These are phyloP conservation scores for Trichoderma citrinoviride DNA, from an alignment of 2,329 filamentous ascomycete genomes.

Conservation along the genomic window DNA sequence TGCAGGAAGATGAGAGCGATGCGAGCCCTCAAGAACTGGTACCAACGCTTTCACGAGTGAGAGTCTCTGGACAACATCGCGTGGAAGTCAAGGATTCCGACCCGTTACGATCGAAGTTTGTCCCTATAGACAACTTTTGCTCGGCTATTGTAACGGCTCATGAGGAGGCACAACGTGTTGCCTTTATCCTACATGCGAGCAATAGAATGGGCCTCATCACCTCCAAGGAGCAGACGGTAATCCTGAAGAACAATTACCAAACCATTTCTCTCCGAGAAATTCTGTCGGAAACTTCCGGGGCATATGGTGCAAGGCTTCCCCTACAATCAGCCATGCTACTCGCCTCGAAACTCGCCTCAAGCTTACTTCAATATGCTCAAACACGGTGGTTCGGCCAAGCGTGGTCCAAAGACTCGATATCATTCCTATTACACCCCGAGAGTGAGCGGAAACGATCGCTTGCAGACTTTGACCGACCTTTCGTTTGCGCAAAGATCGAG, in stretches of 20 bases:
- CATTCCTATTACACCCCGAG: not conserved
- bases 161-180: not conserved
- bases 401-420: conserved; percentile 14
- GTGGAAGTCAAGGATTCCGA: not conserved
- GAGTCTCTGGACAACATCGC: not conserved
- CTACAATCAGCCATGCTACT: conserved; percentile 12
- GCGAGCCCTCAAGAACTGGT: not conserved
- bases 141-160: not conserved
- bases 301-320: not conserved
- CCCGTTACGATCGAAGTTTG: not conserved
- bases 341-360: conserved; percentile 9
- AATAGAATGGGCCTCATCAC: not conserved
- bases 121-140: conserved; percentile 1
- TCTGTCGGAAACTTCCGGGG: not conserved
- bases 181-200: not conserved
- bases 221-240: not conserved
- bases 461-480: not conserved
- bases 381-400: conserved; percentile 4
- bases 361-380: conserved; percentile 11
- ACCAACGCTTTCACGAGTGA: not conserved
- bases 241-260: not conserved
- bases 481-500: conserved; percentile 14
- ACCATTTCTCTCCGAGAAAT: not conserved
- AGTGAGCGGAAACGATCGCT: not conserved
- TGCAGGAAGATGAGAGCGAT: not conserved